phyloP scores from a whole-genome alignment of 495 filamentous ascomycete genomes.

The Podospora bellae-mahoneyi region DNA sequence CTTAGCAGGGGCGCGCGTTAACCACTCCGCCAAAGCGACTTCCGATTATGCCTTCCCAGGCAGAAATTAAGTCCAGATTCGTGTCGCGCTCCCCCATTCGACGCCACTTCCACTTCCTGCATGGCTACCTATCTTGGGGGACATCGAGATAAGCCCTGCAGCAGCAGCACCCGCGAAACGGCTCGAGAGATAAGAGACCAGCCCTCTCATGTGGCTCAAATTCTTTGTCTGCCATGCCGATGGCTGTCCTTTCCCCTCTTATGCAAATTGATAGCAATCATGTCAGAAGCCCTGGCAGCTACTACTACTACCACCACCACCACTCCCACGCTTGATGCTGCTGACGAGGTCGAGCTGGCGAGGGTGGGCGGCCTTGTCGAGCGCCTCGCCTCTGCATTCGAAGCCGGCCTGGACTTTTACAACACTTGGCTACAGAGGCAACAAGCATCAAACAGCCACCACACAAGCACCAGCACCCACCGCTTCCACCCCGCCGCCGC shows the following conservation, averaged over 20 bases:
- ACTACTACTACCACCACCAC: background rate
- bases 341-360: slow-evolving; percentile 17
- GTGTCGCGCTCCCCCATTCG: background rate
- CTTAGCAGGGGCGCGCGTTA: slow-evolving; percentile 30
- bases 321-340: too few relatives aligned
- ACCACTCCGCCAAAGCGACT: slow-evolving; percentile 28
- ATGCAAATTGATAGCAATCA: background rate
- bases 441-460: slow-evolving; percentile 21
- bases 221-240: background rate
- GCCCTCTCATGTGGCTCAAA: background rate
- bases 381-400: slow-evolving; percentile 31
- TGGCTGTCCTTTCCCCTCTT: background rate
- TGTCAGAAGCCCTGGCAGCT: background rate
- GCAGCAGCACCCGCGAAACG: background rate
- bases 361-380: slow-evolving; percentile 34
- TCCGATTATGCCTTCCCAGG: background rate
- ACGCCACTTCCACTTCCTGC: background rate
- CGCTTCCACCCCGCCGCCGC: slow-evolving; percentile 4
- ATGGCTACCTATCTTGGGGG: background rate
- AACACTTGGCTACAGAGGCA: slow-evolving; percentile 33
- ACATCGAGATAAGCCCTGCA: background rate
- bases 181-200: background rate
- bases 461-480: background rate
- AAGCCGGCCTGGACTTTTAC: slow-evolving; percentile 36
- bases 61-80: background rate